Evolutionary conservation across 2,329 filamentous ascomycete genomes (phyloP).

Genomic region (Fusarium udum): DNA sequence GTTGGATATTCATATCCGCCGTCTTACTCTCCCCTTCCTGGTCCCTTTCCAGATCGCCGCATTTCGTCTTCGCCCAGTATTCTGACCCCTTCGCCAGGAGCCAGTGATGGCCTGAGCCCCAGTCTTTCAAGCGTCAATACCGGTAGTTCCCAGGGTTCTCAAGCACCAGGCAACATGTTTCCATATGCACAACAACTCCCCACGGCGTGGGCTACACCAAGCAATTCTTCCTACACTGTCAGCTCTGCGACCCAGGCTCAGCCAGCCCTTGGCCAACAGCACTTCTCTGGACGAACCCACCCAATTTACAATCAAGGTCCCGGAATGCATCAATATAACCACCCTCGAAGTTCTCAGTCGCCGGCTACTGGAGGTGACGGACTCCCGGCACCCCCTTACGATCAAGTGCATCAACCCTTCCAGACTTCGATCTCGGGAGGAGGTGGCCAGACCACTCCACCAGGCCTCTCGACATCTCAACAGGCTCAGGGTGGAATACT

Average conservation of each 20-base stretch:
- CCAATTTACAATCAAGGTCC: constrained; percentile 61
- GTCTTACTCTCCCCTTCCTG: constrained; percentile 40
- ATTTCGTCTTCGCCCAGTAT: constrained; percentile 45
- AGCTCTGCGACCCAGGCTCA: constrained; percentile 53
- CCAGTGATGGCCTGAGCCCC: constrained; percentile 69
- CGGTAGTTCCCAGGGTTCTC: constrained; percentile 66
- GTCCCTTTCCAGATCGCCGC: constrained; percentile 42
- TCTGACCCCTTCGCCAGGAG: constrained; percentile 56
- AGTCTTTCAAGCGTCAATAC: constrained; percentile 70
- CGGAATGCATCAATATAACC: constrained; percentile 52
- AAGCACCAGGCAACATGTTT: constrained; percentile 59
- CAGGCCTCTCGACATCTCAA: constrained; percentile 45
- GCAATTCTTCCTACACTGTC: constrained; percentile 60
- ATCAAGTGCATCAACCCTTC: constrained; percentile 72
- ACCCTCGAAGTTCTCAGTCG: constrained; percentile 49
- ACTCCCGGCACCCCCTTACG: constrained; percentile 74
- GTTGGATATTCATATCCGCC: constrained; percentile 36
- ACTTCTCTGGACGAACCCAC: constrained; percentile 43
- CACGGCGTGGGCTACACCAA: constrained; percentile 68
- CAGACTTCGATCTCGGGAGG: constrained; percentile 66
- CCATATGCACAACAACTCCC: constrained; percentile 66
- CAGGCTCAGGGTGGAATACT: constrained; percentile 40
- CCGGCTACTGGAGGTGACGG: constrained; percentile 68
- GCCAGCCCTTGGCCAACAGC: constrained; percentile 42
- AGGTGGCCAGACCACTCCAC: constrained; percentile 47